phyloP scores from a whole-genome alignment of 2,329 filamentous ascomycete genomes.

The Fusarium oligoseptatum region DNA sequence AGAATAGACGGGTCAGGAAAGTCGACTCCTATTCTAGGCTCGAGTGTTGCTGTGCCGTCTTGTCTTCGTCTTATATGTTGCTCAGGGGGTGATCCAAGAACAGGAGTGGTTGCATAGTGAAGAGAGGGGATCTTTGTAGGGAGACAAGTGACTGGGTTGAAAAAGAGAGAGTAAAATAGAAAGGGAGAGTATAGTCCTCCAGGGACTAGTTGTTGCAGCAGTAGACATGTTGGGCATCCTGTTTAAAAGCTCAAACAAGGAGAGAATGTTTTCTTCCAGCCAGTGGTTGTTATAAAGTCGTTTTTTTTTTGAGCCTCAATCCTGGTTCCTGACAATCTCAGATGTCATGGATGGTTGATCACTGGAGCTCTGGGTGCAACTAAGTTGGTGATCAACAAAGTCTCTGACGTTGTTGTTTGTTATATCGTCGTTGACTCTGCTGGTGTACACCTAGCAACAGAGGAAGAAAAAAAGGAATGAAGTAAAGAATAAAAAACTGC shows the following conservation, averaged over 20 bases:
- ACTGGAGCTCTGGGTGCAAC: conserved; percentile 23
- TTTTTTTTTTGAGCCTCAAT: conserved; percentile 31
- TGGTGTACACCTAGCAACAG: not conserved
- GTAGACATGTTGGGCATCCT: conserved; percentile 24
- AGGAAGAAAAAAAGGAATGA: not conserved
- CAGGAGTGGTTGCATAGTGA: not conserved
- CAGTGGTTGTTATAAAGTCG: not conserved
- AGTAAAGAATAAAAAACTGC: not conserved
- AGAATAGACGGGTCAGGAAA: conserved; percentile 70
- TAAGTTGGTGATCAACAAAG: conserved; percentile 31
- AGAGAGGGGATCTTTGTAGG: conserved; percentile 5
- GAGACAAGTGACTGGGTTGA: conserved; percentile 11
- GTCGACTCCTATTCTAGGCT: conserved; percentile 49
- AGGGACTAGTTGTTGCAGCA: conserved; percentile 9
- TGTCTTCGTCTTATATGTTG: conserved; percentile 31
- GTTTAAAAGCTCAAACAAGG: not conserved
- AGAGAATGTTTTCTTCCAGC: not conserved
- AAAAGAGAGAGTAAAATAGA: conserved; percentile 15
- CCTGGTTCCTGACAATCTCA: conserved; percentile 33
- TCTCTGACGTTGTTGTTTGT: conserved; percentile 35
- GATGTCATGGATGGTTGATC: conserved; percentile 40
- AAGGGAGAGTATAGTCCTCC: conserved; percentile 15
- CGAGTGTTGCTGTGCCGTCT: conserved; percentile 18
- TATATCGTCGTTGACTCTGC: conserved; percentile 10
- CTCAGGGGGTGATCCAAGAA: conserved; percentile 6